phyloP scores from a whole-genome alignment of 2,329 filamentous ascomycete species.

The Penicillium freii region DNA sequence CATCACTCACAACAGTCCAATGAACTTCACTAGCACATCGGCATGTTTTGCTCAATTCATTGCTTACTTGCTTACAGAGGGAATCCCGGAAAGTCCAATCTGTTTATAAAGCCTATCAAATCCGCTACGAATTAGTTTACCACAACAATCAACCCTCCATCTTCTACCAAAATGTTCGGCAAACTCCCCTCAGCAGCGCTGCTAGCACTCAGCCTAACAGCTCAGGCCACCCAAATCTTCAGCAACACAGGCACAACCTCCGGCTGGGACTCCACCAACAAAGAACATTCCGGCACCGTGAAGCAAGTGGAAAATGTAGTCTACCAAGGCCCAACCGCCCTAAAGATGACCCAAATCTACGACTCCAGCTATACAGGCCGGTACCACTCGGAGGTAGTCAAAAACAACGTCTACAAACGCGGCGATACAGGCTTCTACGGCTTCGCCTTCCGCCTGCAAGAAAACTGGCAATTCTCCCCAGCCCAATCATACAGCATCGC shows the following conservation, averaged over 20 bases:
- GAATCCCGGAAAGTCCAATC: background rate
- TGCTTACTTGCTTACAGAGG: background rate
- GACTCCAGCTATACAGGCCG: slow-evolving; percentile 44
- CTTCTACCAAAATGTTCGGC: background rate
- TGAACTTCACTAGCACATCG: background rate
- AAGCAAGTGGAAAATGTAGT: slow-evolving; percentile 43
- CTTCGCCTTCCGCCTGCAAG: slow-evolving; percentile 50
- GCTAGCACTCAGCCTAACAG: slow-evolving; percentile 1
- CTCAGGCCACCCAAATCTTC: slow-evolving; percentile 19
- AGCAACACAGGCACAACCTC: slow-evolving; percentile 31
- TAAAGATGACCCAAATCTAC: slow-evolving; percentile 46
- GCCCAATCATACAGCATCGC: slow-evolving; percentile 50
- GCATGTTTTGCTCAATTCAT: background rate
- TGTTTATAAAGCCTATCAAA: background rate
- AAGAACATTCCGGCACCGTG: slow-evolving; percentile 47
- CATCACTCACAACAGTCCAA: background rate
- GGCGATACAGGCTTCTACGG: slow-evolving; percentile 52
- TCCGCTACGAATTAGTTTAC: background rate
- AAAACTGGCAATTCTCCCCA: slow-evolving; percentile 47
- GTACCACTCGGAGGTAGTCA: slow-evolving; percentile 51
- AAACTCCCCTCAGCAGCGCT: background rate
- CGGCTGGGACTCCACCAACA: slow-evolving; percentile 44
- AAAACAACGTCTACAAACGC: slow-evolving; percentile 47
- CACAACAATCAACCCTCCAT: background rate
- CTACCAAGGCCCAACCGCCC: slow-evolving; percentile 40